Percentiles rank a stretch among this genome's conserved stretches.
These are phyloP conservation scores for Aspergillaceae sp. DNA, from an alignment of 2,329 filamentous ascomycete species.

Conservation along the genomic window DNA sequence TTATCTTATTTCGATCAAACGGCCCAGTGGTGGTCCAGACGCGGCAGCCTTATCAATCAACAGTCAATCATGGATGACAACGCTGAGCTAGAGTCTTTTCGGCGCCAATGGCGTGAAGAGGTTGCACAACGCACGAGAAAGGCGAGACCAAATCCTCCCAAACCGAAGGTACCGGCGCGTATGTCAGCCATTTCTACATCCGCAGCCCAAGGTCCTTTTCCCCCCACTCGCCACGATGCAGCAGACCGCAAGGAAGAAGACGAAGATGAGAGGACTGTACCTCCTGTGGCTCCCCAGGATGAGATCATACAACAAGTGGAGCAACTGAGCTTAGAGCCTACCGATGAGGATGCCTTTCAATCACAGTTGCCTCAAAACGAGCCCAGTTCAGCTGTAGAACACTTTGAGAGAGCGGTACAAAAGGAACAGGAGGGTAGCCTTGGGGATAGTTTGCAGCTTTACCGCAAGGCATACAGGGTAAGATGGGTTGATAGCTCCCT, in stretches of 20 bases:
- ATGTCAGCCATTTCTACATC: constrained; percentile 6
- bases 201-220: constrained; percentile 21
- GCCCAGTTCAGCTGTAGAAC: constrained; percentile 72
- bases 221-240: constrained; percentile 33
- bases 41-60: background rate
- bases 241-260: constrained; percentile 32
- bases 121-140: constrained; percentile 47
- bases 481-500: constrained; percentile 12
- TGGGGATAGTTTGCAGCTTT: constrained; percentile 79
- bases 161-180: constrained; percentile 6
- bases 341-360: constrained; percentile 34
- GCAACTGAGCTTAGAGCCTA: constrained; percentile 24
- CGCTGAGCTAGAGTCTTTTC: constrained; percentile 76
- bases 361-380: constrained; percentile 31
- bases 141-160: constrained; percentile 7
- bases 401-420: constrained; percentile 86
- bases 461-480: constrained; percentile 83
- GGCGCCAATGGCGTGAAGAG: constrained; percentile 77
- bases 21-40: background rate
- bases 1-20: no score
- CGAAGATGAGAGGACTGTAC: constrained; percentile 13
- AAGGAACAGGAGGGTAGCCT: constrained; percentile 77
- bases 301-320: constrained; percentile 30
- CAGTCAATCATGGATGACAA: constrained; percentile 37
- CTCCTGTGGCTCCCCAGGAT: constrained; percentile 15